Evolutionary conservation across 2,329 filamentous ascomycete genomes (phyloP).

Genomic region (Pseudogymnoascus sp.): DNA sequence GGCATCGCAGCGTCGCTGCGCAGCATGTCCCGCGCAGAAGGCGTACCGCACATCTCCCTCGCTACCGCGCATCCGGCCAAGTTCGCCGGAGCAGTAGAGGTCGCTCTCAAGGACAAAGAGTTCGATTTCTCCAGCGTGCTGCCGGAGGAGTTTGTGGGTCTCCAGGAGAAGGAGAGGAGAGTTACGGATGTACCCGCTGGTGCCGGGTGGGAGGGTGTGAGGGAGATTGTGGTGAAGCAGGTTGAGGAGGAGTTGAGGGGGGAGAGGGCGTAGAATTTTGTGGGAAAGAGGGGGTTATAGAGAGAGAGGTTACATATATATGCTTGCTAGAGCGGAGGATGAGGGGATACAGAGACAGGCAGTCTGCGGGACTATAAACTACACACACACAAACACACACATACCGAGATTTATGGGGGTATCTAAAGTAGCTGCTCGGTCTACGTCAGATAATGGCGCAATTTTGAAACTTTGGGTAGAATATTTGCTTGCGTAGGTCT

Average conservation of each 20-base stretch:
- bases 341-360: background rate
- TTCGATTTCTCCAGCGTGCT: constrained; percentile 74
- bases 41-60: constrained; percentile 63
- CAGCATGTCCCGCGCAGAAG: constrained; percentile 48
- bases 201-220: constrained; percentile 62
- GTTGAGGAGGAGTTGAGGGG: constrained; percentile 53
- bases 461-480: constrained; percentile 6
- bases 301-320: background rate
- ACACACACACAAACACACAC: background rate
- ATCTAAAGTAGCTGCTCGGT: constrained; percentile 6
- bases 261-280: background rate
- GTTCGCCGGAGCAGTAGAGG: constrained; percentile 76
- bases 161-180: constrained; percentile 67
- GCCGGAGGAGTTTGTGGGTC: constrained; percentile 70
- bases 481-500: background rate
- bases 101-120: constrained; percentile 61
- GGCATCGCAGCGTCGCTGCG: constrained; percentile 69
- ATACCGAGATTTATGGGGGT: background rate
- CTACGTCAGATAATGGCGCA: constrained; percentile 4
- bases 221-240: constrained; percentile 65
- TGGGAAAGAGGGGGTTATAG: background rate
- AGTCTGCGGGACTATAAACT: background rate
- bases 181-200: constrained; percentile 58
- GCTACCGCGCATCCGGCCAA: constrained; percentile 95
- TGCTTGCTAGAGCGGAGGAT: background rate